These are phyloP conservation scores for Intubia oerlemansii DNA, from an alignment of 2,329 filamentous ascomycete genomes.

Conservation along the genomic window DNA sequence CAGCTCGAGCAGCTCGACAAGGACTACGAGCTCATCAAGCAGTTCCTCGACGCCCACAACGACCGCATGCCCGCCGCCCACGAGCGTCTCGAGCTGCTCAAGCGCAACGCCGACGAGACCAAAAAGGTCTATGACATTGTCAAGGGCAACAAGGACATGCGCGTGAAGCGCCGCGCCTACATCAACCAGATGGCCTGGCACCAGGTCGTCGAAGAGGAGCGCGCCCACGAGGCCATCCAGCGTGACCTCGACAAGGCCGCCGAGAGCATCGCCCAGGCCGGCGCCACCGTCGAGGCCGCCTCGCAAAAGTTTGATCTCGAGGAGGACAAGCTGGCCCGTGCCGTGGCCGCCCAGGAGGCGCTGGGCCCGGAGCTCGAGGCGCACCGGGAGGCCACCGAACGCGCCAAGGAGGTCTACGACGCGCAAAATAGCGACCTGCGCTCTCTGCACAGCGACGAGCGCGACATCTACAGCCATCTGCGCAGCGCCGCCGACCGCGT, in stretches of 20 bases:
- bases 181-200: constrained; percentile 62
- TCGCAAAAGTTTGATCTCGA: constrained; percentile 26
- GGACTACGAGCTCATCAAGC: constrained; percentile 70
- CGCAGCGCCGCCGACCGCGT: constrained; percentile 28
- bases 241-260: constrained; percentile 17
- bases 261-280: constrained; percentile 21
- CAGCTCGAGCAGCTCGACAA: constrained; percentile 81
- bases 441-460: constrained; percentile 35
- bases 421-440: constrained; percentile 9
- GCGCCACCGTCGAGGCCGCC: constrained; percentile 17
- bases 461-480: constrained; percentile 38
- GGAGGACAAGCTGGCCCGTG: constrained; percentile 21
- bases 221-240: constrained; percentile 17
- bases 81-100: constrained; percentile 41
- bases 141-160: constrained; percentile 43
- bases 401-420: constrained; percentile 29
- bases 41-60: constrained; percentile 53
- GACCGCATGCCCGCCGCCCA: constrained; percentile 37
- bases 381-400: constrained; percentile 22
- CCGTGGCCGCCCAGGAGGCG: constrained; percentile 17
- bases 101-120: constrained; percentile 36
- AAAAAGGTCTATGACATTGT: constrained; percentile 42
- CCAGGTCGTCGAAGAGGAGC: constrained; percentile 62
- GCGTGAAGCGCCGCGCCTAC: constrained; percentile 35
- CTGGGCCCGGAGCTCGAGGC: constrained; percentile 26